A percentile compares a stretch with the other conserved stretches of the same genome.
phyloP scores from a whole-genome alignment of 495 filamentous ascomycete species.

The Bacidia gigantensis region DNA sequence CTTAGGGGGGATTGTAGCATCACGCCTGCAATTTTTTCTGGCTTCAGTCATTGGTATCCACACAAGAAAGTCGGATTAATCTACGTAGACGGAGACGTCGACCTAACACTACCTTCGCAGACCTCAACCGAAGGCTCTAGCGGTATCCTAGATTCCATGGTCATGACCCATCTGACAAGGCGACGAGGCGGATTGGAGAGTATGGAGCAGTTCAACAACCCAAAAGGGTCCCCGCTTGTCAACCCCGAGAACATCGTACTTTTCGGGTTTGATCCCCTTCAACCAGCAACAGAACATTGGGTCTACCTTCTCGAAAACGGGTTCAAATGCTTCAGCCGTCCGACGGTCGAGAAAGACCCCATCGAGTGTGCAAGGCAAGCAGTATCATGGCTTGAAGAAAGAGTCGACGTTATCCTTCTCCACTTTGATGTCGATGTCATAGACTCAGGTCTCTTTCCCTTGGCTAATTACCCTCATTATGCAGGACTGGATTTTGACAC shows the following conservation, averaged over 20 bases:
- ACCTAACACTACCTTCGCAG: not conserved
- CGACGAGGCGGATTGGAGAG: not conserved
- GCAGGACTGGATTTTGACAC: not conserved
- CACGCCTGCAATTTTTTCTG: not conserved
- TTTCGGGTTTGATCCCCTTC: not conserved
- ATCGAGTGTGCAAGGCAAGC: not conserved
- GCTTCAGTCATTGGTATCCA: not conserved
- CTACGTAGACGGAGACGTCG: not conserved
- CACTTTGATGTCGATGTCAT: slow-evolving; percentile 1
- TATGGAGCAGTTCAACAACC: not conserved
- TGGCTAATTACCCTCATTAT: not conserved
- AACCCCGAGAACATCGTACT: not conserved
- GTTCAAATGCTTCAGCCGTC: not conserved
- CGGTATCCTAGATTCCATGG: not conserved
- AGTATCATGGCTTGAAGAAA: not conserved
- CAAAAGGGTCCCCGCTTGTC: not conserved
- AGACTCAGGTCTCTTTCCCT: not conserved
- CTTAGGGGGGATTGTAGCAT: not conserved
- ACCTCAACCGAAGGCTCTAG: not conserved
- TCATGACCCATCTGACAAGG: not conserved
- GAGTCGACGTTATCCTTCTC: not conserved
- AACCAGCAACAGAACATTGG: not conserved
- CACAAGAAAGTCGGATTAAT: not conserved
- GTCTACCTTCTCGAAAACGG: not conserved
- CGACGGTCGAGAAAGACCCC: not conserved